A percentile compares a stretch with the other conserved stretches of the same genome.
These are phyloP conservation scores for Rubus parviflorus DNA, from an alignment of 306 rosid species.

Conservation along the genomic window DNA sequence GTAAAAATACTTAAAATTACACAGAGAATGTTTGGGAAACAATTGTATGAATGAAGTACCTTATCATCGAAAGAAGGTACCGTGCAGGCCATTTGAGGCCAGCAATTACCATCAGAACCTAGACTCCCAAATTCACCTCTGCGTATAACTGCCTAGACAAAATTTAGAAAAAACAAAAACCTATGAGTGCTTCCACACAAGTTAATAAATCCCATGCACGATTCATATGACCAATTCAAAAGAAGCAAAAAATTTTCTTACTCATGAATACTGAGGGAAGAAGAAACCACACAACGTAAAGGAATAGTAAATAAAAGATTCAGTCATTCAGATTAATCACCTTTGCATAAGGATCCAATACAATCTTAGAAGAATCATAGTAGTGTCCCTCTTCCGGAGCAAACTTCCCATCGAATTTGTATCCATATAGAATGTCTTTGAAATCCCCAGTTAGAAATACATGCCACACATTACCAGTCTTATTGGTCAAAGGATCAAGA, in stretches of 20 bases:
- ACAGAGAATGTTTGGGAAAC: neutral
- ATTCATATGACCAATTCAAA: neutral
- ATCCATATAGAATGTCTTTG: conserved; percentile 73
- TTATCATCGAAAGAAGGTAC: conserved; percentile 58
- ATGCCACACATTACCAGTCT: conserved; percentile 91
- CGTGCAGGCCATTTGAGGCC: conserved; percentile 94
- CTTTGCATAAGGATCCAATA: conserved; percentile 91
- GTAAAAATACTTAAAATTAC: neutral
- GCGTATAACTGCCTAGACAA: conserved; percentile 83
- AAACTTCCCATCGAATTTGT: conserved; percentile 73
- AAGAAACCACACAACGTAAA: neutral
- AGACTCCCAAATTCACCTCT: conserved; percentile 78
- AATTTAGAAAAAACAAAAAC: conserved; percentile 19
- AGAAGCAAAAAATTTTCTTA: neutral
- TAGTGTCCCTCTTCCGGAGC: conserved; percentile 69
- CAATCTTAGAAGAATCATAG: conserved; percentile 61
- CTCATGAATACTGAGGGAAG: neutral
- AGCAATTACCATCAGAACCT: conserved; percentile 75
- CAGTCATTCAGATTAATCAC: conserved; percentile 39
- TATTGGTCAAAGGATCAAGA: conserved; percentile 67
- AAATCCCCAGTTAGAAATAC: conserved; percentile 80
- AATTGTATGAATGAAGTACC: conserved; percentile 37
- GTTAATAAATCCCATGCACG: neutral
- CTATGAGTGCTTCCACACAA: conserved; percentile 22
- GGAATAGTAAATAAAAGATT: neutral